phyloP scores from a whole-genome alignment of 345 rosid species.

The Geranium brycei region DNA sequence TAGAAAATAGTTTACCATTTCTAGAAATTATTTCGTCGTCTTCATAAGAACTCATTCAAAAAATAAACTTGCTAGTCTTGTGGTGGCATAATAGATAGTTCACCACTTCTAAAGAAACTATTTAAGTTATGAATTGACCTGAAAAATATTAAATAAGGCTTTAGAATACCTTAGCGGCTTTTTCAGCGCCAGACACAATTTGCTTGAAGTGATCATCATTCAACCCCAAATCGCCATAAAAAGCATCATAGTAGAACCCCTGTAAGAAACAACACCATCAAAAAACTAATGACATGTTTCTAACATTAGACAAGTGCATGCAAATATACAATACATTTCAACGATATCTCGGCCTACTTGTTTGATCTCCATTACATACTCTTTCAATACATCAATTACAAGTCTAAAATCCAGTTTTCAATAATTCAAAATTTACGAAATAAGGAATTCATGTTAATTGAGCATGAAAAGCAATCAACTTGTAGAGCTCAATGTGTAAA shows the following conservation, averaged over 20 bases:
- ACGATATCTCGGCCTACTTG: neutral
- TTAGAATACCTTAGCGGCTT: slow-evolving; percentile 60
- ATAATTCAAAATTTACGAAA: neutral
- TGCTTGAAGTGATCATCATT: slow-evolving; percentile 77
- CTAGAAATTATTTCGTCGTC: neutral
- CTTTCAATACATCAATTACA: no score
- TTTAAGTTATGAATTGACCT: neutral
- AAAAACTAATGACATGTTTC: neutral
- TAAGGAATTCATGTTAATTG: neutral
- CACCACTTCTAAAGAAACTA: neutral
- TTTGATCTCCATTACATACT: neutral
- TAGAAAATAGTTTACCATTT: neutral
- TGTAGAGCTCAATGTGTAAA: neutral
- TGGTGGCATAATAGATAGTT: neutral
- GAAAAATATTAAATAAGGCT: slow-evolving; percentile 1
- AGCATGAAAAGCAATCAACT: neutral
- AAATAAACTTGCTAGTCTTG: neutral
- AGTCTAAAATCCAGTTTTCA: neutral
- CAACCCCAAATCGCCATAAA: slow-evolving; percentile 74
- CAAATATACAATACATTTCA: neutral
- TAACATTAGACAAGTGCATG: neutral
- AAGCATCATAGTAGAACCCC: slow-evolving; percentile 98
- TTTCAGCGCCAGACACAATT: slow-evolving; percentile 54
- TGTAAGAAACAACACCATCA: slow-evolving; percentile 17
- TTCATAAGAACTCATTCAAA: neutral